Evolutionary conservation across 371 early-diverging fungal species (phyloP), one percentile per base, ranked within the genome.

Genomic region (Zychaea mexicana): DNA sequence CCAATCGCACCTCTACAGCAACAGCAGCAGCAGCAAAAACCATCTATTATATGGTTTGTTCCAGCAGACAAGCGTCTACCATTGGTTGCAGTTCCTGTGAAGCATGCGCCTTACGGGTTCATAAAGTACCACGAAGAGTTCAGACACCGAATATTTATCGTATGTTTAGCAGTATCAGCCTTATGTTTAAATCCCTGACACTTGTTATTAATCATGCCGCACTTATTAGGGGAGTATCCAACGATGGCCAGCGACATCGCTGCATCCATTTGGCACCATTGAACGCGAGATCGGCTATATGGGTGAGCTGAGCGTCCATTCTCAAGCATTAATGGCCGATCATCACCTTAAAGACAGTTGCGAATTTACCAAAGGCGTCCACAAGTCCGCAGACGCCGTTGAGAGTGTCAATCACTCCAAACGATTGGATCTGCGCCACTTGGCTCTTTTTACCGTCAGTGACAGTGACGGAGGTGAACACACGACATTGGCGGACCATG

Each of bases 31-130:
- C 59, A 55, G n/a, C 70, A 70, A 15, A 72, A 74, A 45, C 76
- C 22, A 0, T 71, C 70, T 24, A 70, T 79, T 8, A 71, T 74
- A 36, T 92, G 90, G 91, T 85, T 92, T 69, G 75, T 76, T 64
- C 90, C 92, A 21, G 72, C 77, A 17, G 90, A 90, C 65, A 76
- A 78, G 28, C 83, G 88, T 0, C 62, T 86, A n/a, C 92, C 91
- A 1, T 69, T 83, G 5, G 78, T 92, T 31, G 73, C 81, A 0
- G 77, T 91, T 7, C 82, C 86, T 0, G 66, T 72, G 22, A 71
- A 74, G 36, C 61, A 73, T 33, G 80, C 73, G 6, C 77, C 75
- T 3, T 45, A 64, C 7, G 71, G 69, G 13, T 75, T 79, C 36
- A 42, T 71, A 6, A 71, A 69, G 31, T 66, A 77, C 9, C 75